phyloP scores from a whole-genome alignment of 2,329 filamentous ascomycete genomes.

The Sclerotinia subarctica region DNA sequence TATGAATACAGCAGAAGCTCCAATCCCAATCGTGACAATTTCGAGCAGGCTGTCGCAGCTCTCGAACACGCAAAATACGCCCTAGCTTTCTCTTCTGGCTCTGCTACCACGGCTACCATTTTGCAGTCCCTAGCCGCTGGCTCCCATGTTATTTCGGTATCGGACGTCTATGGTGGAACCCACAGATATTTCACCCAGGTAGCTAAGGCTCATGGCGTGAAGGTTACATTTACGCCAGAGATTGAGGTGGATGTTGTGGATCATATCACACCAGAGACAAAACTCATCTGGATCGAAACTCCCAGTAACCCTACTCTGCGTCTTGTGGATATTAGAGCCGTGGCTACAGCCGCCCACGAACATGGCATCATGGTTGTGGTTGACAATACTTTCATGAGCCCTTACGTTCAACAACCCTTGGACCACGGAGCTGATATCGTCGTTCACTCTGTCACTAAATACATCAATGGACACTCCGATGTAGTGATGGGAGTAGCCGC shows the following conservation, averaged over 20 bases:
- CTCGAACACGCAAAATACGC: slow-evolving; percentile 91
- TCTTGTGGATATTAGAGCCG: slow-evolving; percentile 86
- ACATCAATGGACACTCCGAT: slow-evolving; percentile 96
- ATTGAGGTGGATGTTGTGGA: slow-evolving; percentile 84
- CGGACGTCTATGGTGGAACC: slow-evolving; percentile 96
- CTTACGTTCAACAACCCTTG: slow-evolving; percentile 94
- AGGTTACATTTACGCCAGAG: slow-evolving; percentile 88
- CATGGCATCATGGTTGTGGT: slow-evolving; percentile 95
- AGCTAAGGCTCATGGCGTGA: slow-evolving; percentile 87
- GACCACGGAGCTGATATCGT: slow-evolving; percentile 95
- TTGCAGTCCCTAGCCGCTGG: slow-evolving; percentile 88
- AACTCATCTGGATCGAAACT: slow-evolving; percentile 94
- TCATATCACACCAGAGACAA: slow-evolving; percentile 84
- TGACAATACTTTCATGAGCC: slow-evolving; percentile 96
- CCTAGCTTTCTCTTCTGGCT: slow-evolving; percentile 90
- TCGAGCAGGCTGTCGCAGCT: slow-evolving; percentile 85
- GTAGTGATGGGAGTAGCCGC: slow-evolving; percentile 97
- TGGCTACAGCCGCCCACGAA: slow-evolving; percentile 77
- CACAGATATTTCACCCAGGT: slow-evolving; percentile 99
- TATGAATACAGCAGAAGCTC: slow-evolving; percentile 94
- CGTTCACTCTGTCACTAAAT: slow-evolving; percentile 96
- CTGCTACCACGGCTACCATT: slow-evolving; percentile 87
- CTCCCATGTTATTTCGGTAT: slow-evolving; percentile 93
- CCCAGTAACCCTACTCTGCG: slow-evolving; percentile 93
- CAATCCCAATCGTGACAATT: slow-evolving; percentile 94